Evolutionary conservation across 495 filamentous ascomycete genomes (phyloP).

Genomic region (Neurospora sublineolata): DNA sequence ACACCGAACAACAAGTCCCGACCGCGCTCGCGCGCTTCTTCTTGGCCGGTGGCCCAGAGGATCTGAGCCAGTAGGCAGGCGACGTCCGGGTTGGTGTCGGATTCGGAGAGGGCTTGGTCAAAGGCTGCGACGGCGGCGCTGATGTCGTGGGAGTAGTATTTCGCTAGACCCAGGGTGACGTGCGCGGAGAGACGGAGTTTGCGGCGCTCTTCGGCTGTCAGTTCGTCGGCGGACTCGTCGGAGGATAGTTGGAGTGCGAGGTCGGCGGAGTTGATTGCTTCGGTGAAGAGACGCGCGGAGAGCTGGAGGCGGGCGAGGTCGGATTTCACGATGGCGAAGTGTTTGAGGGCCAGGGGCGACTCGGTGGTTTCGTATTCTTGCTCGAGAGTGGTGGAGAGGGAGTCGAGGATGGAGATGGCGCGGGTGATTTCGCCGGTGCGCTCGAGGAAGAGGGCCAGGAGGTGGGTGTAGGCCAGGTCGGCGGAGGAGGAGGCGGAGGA

Average conservation of each 20-base stretch:
- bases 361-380: conserved; percentile 75
- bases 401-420: conserved; percentile 53
- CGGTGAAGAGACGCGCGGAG: conserved; percentile 47
- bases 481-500: conserved; percentile 24
- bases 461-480: conserved; percentile 61
- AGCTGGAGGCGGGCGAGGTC: conserved; percentile 75
- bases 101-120: conserved; percentile 69
- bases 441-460: conserved; percentile 71
- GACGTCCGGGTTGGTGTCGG: conserved; percentile 52
- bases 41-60: conserved; percentile 78
- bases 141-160: conserved; percentile 55
- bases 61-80: conserved; percentile 82
- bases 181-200: conserved; percentile 73
- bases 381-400: conserved; percentile 58
- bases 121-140: conserved; percentile 66
- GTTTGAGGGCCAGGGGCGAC: conserved; percentile 54
- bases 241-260: conserved; percentile 60
- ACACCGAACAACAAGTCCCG: conserved; percentile 68
- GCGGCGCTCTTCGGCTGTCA: conserved; percentile 40
- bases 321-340: conserved; percentile 72
- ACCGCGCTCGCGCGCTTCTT: conserved; percentile 61
- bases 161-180: conserved; percentile 71
- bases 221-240: conserved; percentile 44
- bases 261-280: conserved; percentile 62
- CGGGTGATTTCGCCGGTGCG: conserved; percentile 53